phyloP scores from a whole-genome alignment of 1,139 yeast species.

The Saccharomycopsis hybrid region DNA sequence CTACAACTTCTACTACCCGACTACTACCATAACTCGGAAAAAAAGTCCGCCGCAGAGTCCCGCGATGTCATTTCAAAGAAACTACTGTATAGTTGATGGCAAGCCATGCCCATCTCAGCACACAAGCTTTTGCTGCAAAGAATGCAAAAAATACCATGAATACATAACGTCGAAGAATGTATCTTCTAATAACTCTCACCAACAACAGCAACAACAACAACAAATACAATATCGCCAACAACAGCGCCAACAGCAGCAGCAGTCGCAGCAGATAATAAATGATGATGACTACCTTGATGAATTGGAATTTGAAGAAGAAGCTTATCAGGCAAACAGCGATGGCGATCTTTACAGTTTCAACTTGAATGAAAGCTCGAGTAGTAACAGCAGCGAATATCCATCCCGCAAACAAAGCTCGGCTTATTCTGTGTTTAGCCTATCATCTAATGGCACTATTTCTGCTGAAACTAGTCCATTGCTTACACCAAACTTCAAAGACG shows the following conservation, averaged over 20 bases:
- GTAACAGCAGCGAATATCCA: background rate
- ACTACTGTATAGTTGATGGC: slow-evolving; percentile 20
- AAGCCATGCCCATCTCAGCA: slow-evolving; percentile 11
- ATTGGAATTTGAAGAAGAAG: slow-evolving; percentile 20
- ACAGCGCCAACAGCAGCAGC: background rate
- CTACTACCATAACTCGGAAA: background rate
- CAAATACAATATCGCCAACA: background rate
- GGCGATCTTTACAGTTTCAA: background rate
- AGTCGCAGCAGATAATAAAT: background rate
- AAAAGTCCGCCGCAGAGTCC: background rate
- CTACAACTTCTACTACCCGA: background rate
- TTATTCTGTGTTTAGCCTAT: background rate
- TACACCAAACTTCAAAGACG: slow-evolving; percentile 11
- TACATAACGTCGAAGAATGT: slow-evolving; percentile 11
- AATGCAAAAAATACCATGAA: slow-evolving; percentile 17
- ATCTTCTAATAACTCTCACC: background rate
- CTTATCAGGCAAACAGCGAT: slow-evolving; percentile 1
- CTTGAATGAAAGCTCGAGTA: background rate
- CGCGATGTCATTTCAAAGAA: background rate
- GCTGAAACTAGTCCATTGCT: slow-evolving; percentile 18
- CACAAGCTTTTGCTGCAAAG: slow-evolving; percentile 19
- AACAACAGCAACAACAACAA: slow-evolving; percentile 1
- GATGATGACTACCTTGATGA: slow-evolving; percentile 17
- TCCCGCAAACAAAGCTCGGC: slow-evolving; percentile 1
- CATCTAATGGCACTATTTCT: background rate